A percentile compares a stretch with the other conserved stretches of the same genome.
These are phyloP conservation scores for Pestalotiopsis sp. DNA, from an alignment of 2,329 filamentous ascomycete genomes.

Conservation along the genomic window DNA sequence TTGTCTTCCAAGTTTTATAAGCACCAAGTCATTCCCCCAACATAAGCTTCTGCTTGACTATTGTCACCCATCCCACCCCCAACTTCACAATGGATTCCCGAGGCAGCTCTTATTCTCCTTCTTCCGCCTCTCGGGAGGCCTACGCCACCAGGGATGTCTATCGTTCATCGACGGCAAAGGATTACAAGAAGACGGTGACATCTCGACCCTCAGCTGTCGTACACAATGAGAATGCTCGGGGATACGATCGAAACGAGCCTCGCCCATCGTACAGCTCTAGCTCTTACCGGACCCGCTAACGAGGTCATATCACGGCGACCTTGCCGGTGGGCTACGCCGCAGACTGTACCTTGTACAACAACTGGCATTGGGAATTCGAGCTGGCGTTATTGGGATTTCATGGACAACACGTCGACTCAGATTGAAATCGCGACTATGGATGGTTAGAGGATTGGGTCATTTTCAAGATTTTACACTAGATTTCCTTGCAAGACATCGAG, in stretches of 20 bases:
- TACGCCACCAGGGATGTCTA: not conserved
- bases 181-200: not conserved
- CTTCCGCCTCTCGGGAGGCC: not conserved
- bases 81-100: not conserved
- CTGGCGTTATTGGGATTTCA: not conserved
- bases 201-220: not conserved
- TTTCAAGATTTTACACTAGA: not conserved
- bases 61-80: not conserved
- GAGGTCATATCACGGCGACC: not conserved
- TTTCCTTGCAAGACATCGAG: not conserved
- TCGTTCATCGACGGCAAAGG: not conserved
- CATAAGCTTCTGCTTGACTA: not conserved
- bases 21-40: no score
- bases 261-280: conserved; percentile 2
- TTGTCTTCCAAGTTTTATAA: no score
- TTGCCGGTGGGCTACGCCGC: not conserved
- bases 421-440: not conserved
- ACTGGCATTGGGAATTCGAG: not conserved
- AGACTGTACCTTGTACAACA: not conserved
- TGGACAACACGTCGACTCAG: no score
- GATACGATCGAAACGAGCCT: conserved; percentile 3
- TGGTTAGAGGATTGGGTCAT: not conserved
- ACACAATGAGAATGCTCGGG: not conserved
- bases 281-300: not conserved
- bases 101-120: not conserved